Percentiles rank a stretch among this genome's conserved stretches.
phyloP scores from a whole-genome alignment of 2,329 filamentous ascomycete genomes.

The Curvularia sp. region DNA sequence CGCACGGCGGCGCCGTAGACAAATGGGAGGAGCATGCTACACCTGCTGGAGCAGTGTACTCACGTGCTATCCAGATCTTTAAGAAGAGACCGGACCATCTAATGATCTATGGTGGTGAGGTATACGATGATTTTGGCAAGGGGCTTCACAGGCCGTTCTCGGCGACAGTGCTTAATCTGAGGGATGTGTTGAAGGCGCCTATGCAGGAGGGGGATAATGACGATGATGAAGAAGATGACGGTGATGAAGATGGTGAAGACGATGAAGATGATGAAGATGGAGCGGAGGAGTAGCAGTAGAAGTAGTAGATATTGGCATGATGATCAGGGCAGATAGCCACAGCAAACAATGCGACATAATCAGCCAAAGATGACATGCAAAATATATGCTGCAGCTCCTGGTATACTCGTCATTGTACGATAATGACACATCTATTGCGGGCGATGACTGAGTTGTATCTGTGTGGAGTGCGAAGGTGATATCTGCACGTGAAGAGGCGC shows the following conservation, averaged over 20 bases:
- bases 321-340: not conserved
- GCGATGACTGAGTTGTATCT: not conserved
- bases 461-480: not conserved
- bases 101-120: slow-evolving; percentile 30
- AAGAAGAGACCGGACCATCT: slow-evolving; percentile 24
- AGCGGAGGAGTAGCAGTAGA: not conserved
- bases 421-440: not conserved
- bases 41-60: slow-evolving; percentile 30
- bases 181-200: slow-evolving; percentile 6
- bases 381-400: not conserved
- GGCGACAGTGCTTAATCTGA: slow-evolving; percentile 22
- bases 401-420: not conserved
- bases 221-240: too few relatives aligned
- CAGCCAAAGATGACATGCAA: not conserved
- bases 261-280: too few relatives aligned
- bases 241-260: too few relatives aligned
- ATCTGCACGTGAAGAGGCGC: slow-evolving; percentile 17
- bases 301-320: slow-evolving; percentile 1
- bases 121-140: slow-evolving; percentile 20
- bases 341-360: not conserved
- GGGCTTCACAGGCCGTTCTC: slow-evolving; percentile 22
- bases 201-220: not conserved
- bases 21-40: slow-evolving; percentile 32
- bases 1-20: slow-evolving; percentile 21
- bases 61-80: slow-evolving; percentile 29